A percentile compares a stretch with the other conserved stretches of the same genome.
Conservation (phyloP, 2,329 filamentous ascomycete species). For the Aspergillus caelatus region DNA sequence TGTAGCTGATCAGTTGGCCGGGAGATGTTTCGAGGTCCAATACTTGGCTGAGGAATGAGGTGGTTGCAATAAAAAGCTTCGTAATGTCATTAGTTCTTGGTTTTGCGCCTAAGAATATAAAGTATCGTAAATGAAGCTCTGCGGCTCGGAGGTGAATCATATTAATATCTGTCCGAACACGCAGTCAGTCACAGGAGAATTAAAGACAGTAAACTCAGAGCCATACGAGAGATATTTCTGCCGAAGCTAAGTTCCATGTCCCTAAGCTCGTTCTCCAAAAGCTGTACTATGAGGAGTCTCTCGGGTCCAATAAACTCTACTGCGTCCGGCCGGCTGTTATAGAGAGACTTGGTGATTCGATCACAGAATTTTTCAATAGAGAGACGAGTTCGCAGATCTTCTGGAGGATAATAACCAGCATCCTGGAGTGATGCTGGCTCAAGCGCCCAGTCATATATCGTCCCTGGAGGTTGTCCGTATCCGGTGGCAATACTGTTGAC, state of each 20-base stretch:
- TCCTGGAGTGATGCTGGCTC: constrained; percentile 47
- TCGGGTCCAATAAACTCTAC: constrained; percentile 50
- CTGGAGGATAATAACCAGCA: constrained; percentile 51
- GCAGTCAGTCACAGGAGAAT: not conserved
- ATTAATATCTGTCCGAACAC: constrained; percentile 39
- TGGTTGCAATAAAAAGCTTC: constrained; percentile 50
- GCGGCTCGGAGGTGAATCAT: constrained; percentile 51
- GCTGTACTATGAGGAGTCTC: constrained; percentile 46
- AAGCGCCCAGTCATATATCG: constrained; percentile 61
- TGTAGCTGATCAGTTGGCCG: constrained; percentile 54
- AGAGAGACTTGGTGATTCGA: constrained; percentile 58
- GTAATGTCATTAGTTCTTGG: constrained; percentile 46
- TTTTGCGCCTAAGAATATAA: constrained; percentile 50
- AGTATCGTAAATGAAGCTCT: constrained; percentile 48
- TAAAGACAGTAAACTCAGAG: not conserved
- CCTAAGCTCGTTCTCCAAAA: constrained; percentile 48
- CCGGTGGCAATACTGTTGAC: constrained; percentile 60
- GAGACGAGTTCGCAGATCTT: constrained; percentile 53
- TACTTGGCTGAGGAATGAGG: constrained; percentile 48
- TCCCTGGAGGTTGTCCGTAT: constrained; percentile 65
- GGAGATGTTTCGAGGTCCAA: constrained; percentile 47
- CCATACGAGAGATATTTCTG: constrained; percentile 38
- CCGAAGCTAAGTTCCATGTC: constrained; percentile 57
- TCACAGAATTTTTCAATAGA: constrained; percentile 62
- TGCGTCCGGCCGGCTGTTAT: constrained; percentile 57